phyloP scores from a whole-genome alignment of 2,329 filamentous ascomycete genomes.

The Colletotrichum salicis region DNA sequence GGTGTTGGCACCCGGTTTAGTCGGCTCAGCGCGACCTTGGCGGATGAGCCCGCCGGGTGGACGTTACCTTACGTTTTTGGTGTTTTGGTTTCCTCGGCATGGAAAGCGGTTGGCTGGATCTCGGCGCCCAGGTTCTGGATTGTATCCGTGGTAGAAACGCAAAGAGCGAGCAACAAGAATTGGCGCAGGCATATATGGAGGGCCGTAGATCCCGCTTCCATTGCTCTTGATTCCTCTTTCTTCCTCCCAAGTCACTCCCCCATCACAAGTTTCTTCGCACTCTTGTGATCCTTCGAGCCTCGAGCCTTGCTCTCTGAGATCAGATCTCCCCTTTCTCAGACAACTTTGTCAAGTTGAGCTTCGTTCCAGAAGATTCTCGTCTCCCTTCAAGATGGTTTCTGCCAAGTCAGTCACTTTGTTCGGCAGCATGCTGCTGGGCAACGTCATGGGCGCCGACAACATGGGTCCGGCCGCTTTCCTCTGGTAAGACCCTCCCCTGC shows the following conservation, averaged over 20 bases:
- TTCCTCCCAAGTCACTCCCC: conserved; percentile 9
- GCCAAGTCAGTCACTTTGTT: conserved; percentile 27
- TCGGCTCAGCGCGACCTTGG: conserved; percentile 26
- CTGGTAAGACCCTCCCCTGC: conserved; percentile 50
- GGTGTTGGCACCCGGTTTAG: conserved; percentile 23
- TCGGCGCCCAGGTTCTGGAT: conserved; percentile 10
- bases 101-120: conserved; percentile 28
- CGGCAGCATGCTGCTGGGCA: conserved; percentile 33
- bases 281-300: conserved; percentile 29
- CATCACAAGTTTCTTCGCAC: conserved; percentile 11
- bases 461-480: conserved; percentile 69
- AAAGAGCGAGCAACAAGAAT: background rate
- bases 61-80: background rate
- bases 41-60: conserved; percentile 6
- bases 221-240: background rate
- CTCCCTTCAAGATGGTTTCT: conserved; percentile 34
- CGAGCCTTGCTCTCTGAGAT: conserved; percentile 22
- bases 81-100: conserved; percentile 11
- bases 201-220: background rate
- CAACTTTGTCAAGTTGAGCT: conserved; percentile 6
- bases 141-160: background rate
- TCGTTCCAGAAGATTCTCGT: conserved; percentile 3
- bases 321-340: conserved; percentile 16
- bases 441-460: conserved; percentile 38
- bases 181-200: conserved; percentile 20